These are phyloP conservation scores for Wickerhamiella alocasiicola DNA, from an alignment of 805 yeast species.

Conservation along the genomic window DNA sequence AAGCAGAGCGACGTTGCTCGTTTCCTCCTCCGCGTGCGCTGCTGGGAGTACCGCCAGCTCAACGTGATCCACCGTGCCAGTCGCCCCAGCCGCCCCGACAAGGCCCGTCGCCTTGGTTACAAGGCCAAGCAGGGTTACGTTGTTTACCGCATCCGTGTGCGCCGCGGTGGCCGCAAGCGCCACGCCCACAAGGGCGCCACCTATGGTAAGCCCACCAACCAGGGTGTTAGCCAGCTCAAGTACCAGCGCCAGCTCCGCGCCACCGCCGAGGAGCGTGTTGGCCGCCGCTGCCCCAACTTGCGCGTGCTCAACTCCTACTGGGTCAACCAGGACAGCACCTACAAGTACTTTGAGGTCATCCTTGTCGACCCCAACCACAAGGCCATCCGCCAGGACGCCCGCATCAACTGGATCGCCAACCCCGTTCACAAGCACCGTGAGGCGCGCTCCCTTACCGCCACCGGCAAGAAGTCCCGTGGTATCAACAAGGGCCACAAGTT, in stretches of 20 bases:
- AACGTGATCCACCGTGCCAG: slow-evolving; percentile 97
- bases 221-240: slow-evolving; percentile 98
- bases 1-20: slow-evolving; percentile 99
- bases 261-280: slow-evolving; percentile 99
- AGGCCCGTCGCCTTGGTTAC: slow-evolving; percentile 99
- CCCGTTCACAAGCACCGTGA: slow-evolving; percentile 99
- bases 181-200: slow-evolving; percentile 99
- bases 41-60: slow-evolving; percentile 99
- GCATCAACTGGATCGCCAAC: slow-evolving; percentile 99
- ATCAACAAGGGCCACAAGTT: slow-evolving; percentile 99
- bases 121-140: slow-evolving; percentile 99
- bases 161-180: slow-evolving; percentile 99
- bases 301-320: slow-evolving; percentile 99
- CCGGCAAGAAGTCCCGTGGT: slow-evolving; percentile 99
- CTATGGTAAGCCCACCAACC: slow-evolving; percentile 99
- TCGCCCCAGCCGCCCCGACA: slow-evolving; percentile 99
- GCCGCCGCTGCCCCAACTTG: slow-evolving; percentile 96
- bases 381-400: slow-evolving; percentile 97
- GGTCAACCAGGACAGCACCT: slow-evolving; percentile 98
- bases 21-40: slow-evolving; percentile 98
- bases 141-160: slow-evolving; percentile 96
- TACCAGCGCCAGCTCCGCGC: slow-evolving; percentile 97
- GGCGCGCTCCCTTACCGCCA: slow-evolving; percentile 95
- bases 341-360: slow-evolving; percentile 98
- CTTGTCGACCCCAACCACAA: slow-evolving; percentile 95